Evolutionary conservation across 768 basidiomycete species (phyloP).

Genomic region (Boletus patriciae): DNA sequence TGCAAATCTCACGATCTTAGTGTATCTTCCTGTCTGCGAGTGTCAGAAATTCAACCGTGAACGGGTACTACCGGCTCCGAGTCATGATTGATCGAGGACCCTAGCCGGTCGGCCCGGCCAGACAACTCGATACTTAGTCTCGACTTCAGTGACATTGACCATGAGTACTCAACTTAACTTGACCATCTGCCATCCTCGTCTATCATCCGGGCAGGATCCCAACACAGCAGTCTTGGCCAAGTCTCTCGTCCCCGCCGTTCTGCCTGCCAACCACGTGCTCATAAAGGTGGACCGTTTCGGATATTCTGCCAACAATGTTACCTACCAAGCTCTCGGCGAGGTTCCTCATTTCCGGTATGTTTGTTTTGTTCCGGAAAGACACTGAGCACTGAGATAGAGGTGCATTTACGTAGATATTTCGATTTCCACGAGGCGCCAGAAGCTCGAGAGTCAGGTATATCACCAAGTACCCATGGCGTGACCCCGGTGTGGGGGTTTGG

Average conservation of each 20-base stretch:
- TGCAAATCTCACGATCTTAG: no score
- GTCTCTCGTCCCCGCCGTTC: slow-evolving; percentile 19
- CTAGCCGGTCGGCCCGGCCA: no score
- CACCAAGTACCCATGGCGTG: slow-evolving; percentile 55
- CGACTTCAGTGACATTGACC: background rate
- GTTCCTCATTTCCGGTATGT: slow-evolving; percentile 40
- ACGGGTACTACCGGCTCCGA: no score
- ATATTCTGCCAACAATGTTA: slow-evolving; percentile 70
- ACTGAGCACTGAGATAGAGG: background rate
- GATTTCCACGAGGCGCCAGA: slow-evolving; percentile 60
- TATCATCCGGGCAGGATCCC: slow-evolving; percentile 34
- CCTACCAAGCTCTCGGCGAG: slow-evolving; percentile 60
- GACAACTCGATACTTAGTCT: no score
- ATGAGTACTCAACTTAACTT: slow-evolving; percentile 27
- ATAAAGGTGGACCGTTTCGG: slow-evolving; percentile 66
- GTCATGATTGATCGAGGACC: no score
- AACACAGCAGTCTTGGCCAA: slow-evolving; percentile 30
- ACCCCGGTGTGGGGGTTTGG: slow-evolving; percentile 77
- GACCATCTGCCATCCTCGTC: slow-evolving; percentile 42
- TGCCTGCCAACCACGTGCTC: slow-evolving; percentile 48
- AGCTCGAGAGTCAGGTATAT: slow-evolving; percentile 30
- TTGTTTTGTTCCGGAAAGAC: background rate
- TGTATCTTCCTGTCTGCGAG: no score
- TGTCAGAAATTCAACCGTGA: no score
- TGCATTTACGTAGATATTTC: slow-evolving; percentile 54